Base-by-base conservation (phyloP, 2,329 filamentous ascomycete genomes). In the Colletotrichum cereale region DNA sequence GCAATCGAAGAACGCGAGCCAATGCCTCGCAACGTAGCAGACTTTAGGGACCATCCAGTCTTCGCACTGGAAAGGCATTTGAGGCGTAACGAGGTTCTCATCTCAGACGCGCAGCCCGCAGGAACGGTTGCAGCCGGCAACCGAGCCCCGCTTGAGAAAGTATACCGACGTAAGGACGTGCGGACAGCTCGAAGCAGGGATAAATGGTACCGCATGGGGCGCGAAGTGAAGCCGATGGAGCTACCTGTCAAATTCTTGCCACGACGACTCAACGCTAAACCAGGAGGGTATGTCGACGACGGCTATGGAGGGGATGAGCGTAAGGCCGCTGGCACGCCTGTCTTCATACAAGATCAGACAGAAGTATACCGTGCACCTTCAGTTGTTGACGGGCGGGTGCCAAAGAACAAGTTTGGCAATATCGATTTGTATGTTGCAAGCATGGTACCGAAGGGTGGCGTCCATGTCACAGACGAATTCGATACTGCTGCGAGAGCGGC, bases 371-470 rank as follows among this genome's bases (percentile, higher is more conserved):
- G 88, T 16, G 89, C 96, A 0, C 92, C 94, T 1, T 91, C 94
- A 0, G 91, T 98, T 1, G 85, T 93, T 4, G 83, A 90, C 62
- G 95, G 95, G 0, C 85, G 86, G 16, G 88, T 98, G 1, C 96
- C 96, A 0, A 96, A 94, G 82, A 99, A 99, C 78, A 91, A 92
- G 24, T 99, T 94, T 80, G 95, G 95, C 14, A 99, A 99, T 78
- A 91, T 98, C 71, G 96, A 98, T 77, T 88, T 97, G 48, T 98
- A 96, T 79, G 95, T 97, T 14, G 91, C 94, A 0, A 94, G 90
- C 73, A 98, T 99, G 96, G 86, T 98, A 0, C 96, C 96, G 0
- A 82, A 83, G 50, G 96, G 96, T 0, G 95, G 93, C 1, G 87
- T 90, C 2, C 94, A 98, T 79, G 84, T 98, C 16, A 21, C 53